A percentile compares a stretch with the other conserved stretches of the same genome.
Evolutionary conservation across 2,329 filamentous ascomycete genomes (phyloP).

Genomic region (Fusarium sp.): DNA sequence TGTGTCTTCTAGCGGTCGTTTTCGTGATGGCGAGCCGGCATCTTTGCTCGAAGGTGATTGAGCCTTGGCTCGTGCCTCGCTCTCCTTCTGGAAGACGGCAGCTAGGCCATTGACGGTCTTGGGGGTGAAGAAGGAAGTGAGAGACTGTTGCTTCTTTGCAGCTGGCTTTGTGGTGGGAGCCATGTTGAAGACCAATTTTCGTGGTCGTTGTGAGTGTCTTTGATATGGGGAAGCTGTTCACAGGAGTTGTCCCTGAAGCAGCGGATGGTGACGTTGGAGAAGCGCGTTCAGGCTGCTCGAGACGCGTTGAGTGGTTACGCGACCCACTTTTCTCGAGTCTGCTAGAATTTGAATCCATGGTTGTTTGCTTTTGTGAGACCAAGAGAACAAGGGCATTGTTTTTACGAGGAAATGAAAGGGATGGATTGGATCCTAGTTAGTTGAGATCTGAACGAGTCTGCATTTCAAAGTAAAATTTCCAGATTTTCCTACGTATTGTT

Average conservation of each 20-base stretch:
- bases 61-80: conserved; percentile 41
- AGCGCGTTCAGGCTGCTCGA: conserved; percentile 34
- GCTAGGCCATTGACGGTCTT: conserved; percentile 63
- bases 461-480: background rate
- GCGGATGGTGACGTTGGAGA: conserved; percentile 38
- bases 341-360: background rate
- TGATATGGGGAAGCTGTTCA: conserved; percentile 16
- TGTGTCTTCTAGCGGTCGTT: conserved; percentile 63
- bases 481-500: background rate
- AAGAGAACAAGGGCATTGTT: background rate
- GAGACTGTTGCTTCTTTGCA: conserved; percentile 80
- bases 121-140: conserved; percentile 87
- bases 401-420: background rate
- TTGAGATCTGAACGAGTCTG: background rate
- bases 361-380: conserved; percentile 1
- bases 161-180: conserved; percentile 53
- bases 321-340: conserved; percentile 30
- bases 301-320: conserved; percentile 46
- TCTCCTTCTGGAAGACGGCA: conserved; percentile 51
- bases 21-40: conserved; percentile 52
- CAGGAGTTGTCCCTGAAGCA: conserved; percentile 5
- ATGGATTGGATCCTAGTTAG: background rate
- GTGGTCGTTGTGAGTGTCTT: background rate
- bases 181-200: conserved; percentile 42
- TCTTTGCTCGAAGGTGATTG: conserved; percentile 43